phyloP scores from a whole-genome alignment of 2,329 filamentous ascomycete species.

The Diaporthe sp. region DNA sequence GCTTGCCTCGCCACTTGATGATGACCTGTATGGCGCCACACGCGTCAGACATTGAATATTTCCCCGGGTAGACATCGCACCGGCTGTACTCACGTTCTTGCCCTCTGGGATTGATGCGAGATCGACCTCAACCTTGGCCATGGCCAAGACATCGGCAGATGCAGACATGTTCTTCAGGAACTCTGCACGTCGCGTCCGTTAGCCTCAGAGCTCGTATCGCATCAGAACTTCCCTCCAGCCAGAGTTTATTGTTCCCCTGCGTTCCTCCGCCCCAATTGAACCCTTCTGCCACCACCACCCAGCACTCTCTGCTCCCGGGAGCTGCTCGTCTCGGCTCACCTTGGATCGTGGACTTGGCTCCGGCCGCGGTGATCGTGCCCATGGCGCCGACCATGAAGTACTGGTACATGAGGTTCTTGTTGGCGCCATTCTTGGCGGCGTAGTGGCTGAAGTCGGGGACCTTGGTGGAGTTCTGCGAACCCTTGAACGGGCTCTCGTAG shows the following conservation, averaged over 20 bases:
- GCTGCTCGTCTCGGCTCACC: slow-evolving; percentile 69
- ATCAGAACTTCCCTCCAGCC: background rate
- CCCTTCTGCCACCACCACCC: background rate
- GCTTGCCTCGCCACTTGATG: slow-evolving; percentile 99
- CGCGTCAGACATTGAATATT: slow-evolving; percentile 3
- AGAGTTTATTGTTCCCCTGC: background rate
- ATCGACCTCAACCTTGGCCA: slow-evolving; percentile 99
- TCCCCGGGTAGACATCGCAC: too few relatives aligned
- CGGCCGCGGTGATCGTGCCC: slow-evolving; percentile 90
- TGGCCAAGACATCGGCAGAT: slow-evolving; percentile 96
- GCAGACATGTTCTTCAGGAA: slow-evolving; percentile 99
- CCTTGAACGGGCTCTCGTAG: slow-evolving; percentile 73
- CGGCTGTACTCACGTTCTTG: slow-evolving; percentile 87
- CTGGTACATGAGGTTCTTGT: slow-evolving; percentile 85
- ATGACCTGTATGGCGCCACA: slow-evolving; percentile 73
- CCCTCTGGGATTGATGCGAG: slow-evolving; percentile 93
- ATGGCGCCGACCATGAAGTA: slow-evolving; percentile 99
- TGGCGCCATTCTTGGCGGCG: slow-evolving; percentile 74
- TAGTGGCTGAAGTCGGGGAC: slow-evolving; percentile 94
- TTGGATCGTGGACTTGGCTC: slow-evolving; percentile 97
- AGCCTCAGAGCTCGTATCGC: background rate
- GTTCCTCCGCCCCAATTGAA: slow-evolving; percentile 13
- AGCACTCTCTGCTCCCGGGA: background rate
- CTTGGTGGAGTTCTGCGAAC: slow-evolving; percentile 68
- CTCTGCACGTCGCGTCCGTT: slow-evolving; percentile 66